Percentiles rank a stretch among this genome's conserved stretches.
Evolutionary conservation across 768 basidiomycete genomes (phyloP).

Genomic region (Suillus clintonianus): DNA sequence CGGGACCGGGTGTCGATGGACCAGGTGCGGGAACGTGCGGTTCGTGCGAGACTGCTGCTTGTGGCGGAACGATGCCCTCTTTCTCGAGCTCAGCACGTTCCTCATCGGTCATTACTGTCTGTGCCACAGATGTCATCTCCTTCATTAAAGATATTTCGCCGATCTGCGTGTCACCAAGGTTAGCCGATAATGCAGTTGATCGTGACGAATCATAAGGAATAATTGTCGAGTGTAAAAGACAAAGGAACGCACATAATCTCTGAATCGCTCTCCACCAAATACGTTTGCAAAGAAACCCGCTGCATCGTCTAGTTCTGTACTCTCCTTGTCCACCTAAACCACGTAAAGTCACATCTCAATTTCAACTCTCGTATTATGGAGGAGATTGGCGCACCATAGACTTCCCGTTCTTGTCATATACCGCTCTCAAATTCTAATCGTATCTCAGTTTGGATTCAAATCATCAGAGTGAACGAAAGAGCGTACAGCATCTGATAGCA

Average conservation of each 20-base stretch:
- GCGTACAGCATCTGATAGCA: slow-evolving; percentile 79
- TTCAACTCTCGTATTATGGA: slow-evolving; percentile 3
- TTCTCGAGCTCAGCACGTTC: slow-evolving; percentile 87
- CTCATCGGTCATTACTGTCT: slow-evolving; percentile 89
- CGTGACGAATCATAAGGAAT: slow-evolving; percentile 2
- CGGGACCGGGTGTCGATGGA: slow-evolving; percentile 12
- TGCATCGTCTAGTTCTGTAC: slow-evolving; percentile 87
- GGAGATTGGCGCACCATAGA: slow-evolving; percentile 59
- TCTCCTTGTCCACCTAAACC: slow-evolving; percentile 70
- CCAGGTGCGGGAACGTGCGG: slow-evolving; percentile 8
- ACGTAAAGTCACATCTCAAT: slow-evolving; percentile 5
- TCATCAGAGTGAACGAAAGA: slow-evolving; percentile 10
- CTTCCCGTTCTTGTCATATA: slow-evolving; percentile 96
- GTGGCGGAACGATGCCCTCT: slow-evolving; percentile 46
- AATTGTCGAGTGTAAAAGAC: not conserved
- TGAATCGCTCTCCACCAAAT: slow-evolving; percentile 92
- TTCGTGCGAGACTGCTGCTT: slow-evolving; percentile 16
- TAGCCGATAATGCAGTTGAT: not conserved
- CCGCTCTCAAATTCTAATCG: slow-evolving; percentile 71
- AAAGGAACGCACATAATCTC: slow-evolving; percentile 71
- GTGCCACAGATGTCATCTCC: slow-evolving; percentile 83
- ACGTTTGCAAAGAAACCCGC: slow-evolving; percentile 94
- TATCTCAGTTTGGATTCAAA: not conserved
- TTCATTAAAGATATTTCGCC: slow-evolving; percentile 97
- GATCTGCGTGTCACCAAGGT: slow-evolving; percentile 55